Percentiles rank a stretch among this genome's conserved stretches.
These are phyloP conservation scores for Nakaseomyces glabratus DNA, from an alignment of 1,139 yeast species.

Conservation along the genomic window DNA sequence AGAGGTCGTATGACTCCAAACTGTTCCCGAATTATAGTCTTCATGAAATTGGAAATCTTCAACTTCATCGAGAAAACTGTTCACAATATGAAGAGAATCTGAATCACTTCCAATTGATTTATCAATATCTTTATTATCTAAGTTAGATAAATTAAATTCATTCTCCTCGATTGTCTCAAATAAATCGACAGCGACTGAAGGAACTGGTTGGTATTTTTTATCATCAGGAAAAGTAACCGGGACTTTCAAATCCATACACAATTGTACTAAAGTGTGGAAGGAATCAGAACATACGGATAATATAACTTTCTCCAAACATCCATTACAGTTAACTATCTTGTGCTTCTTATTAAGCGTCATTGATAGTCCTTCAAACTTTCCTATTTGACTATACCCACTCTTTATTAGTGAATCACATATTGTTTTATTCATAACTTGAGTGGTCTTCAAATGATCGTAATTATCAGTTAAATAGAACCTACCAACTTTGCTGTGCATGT, in stretches of 20 bases:
- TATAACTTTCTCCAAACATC: constrained; percentile 43
- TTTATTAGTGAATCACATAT: neutral
- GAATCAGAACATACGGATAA: constrained; percentile 80
- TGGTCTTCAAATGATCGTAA: constrained; percentile 28
- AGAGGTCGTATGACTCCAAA: neutral
- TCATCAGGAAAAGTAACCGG: constrained; percentile 52
- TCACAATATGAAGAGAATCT: constrained; percentile 14
- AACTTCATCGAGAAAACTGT: constrained; percentile 15
- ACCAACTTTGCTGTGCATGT: constrained; percentile 40
- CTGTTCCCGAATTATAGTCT: neutral
- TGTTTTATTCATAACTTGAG: neutral
- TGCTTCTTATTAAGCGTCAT: constrained; percentile 6
- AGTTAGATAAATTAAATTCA: constrained; percentile 15
- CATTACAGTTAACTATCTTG: constrained; percentile 35
- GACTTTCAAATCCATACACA: constrained; percentile 61
- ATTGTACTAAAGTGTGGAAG: constrained; percentile 56
- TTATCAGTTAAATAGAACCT: constrained; percentile 54
- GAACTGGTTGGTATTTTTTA: constrained; percentile 42
- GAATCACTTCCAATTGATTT: constrained; percentile 1
- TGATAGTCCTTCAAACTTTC: constrained; percentile 3
- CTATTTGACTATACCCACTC: neutral
- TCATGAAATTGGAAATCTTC: neutral
- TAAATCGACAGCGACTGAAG: constrained; percentile 36
- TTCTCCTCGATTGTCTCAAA: constrained; percentile 42
- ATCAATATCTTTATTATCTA: neutral